phyloP scores from a whole-genome alignment of 371 early-diverging fungal genomes.

The Zychaea mexicana region DNA sequence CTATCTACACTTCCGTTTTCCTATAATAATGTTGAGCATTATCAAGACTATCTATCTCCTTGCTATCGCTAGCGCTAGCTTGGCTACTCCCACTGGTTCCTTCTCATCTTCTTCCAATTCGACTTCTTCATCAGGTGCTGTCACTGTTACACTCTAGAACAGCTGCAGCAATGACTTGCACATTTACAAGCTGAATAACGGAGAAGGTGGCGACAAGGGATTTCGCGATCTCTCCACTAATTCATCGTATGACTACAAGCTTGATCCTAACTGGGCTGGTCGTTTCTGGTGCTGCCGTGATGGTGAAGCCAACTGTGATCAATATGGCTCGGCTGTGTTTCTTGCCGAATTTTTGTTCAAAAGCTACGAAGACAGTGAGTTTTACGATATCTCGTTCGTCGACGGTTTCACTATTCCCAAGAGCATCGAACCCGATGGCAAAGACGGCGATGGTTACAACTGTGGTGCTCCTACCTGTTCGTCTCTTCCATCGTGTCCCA shows the following conservation, averaged over 20 bases:
- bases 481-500: slow-evolving; percentile 33
- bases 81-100: slow-evolving; percentile 32
- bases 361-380: slow-evolving; percentile 20
- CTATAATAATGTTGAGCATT: slow-evolving; percentile 17
- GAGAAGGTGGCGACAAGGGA: slow-evolving; percentile 3
- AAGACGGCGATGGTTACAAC: slow-evolving; percentile 19
- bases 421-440: slow-evolving; percentile 27
- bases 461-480: slow-evolving; percentile 36
- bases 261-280: slow-evolving; percentile 35
- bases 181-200: slow-evolving; percentile 39
- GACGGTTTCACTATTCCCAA: slow-evolving; percentile 45
- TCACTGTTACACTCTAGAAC: slow-evolving; percentile 43
- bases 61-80: slow-evolving; percentile 20
- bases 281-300: slow-evolving; percentile 40
- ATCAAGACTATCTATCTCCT: slow-evolving; percentile 16
- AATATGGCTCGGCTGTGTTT: slow-evolving; percentile 28
- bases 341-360: slow-evolving; percentile 43
- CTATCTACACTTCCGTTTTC: background rate
- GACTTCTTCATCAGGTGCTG: slow-evolving; percentile 1
- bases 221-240: slow-evolving; percentile 18
- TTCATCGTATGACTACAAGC: slow-evolving; percentile 13
- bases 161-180: slow-evolving; percentile 27
- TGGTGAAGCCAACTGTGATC: slow-evolving; percentile 29
- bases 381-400: slow-evolving; percentile 46
- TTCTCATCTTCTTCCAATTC: too few species aligned